Conservation (phyloP, 345 rosid species). For the Corchorus capsularis region DNA sequence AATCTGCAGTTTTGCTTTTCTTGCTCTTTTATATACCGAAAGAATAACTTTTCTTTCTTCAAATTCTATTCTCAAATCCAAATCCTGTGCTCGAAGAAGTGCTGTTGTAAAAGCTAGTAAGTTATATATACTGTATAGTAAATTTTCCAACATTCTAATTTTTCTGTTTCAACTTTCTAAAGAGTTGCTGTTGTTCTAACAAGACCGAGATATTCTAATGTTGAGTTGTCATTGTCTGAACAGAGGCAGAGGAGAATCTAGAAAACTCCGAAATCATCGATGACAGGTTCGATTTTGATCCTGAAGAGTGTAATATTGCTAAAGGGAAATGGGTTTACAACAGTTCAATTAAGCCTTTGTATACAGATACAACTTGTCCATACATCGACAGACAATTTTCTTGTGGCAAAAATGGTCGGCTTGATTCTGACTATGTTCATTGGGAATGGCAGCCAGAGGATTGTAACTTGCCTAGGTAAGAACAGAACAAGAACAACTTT, state of each 20-base stretch:
- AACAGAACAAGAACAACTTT: background rate
- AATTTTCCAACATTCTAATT: no score
- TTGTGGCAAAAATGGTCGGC: conserved; percentile 69
- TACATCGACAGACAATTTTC: conserved; percentile 78
- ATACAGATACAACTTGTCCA: conserved; percentile 77
- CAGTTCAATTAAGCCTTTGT: conserved; percentile 58
- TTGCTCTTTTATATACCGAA: conserved; percentile 68
- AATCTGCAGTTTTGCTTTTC: conserved; percentile 53
- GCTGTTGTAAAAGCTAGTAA: conserved; percentile 55
- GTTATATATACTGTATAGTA: conserved; percentile 11
- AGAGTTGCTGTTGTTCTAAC: background rate
- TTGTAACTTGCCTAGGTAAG: conserved; percentile 73
- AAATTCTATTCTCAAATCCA: conserved; percentile 41
- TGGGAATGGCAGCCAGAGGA: conserved; percentile 99
- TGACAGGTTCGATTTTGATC: conserved; percentile 84
- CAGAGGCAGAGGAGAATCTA: conserved; percentile 38
- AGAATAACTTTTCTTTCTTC: conserved; percentile 49
- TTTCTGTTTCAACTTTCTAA: background rate
- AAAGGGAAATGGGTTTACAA: conserved; percentile 85
- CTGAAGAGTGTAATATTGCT: conserved; percentile 77
- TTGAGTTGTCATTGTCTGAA: conserved; percentile 17
- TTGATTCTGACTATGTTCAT: conserved; percentile 63
- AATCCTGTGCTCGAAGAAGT: conserved; percentile 53
- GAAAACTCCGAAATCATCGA: conserved; percentile 50
- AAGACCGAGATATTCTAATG: background rate